Base-by-base conservation (phyloP, 768 basidiomycete species). In the Lepiota venenata region DNA sequence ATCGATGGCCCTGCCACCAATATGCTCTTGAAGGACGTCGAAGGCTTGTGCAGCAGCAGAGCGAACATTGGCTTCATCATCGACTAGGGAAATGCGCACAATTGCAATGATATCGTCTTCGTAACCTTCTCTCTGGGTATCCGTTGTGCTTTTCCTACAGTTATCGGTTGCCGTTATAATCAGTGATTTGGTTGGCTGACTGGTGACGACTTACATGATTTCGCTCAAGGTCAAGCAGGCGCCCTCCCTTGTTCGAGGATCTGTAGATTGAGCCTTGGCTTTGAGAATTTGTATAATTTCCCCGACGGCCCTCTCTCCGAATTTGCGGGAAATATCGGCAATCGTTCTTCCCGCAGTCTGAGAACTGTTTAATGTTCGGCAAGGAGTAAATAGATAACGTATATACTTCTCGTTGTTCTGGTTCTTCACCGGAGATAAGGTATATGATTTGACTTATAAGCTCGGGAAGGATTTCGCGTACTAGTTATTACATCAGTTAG, bases 1-100 rank as follows among this genome's bases (percentile, higher is more conserved):
- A 64, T 98, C 96, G 58, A 98, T 95, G 5, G 95, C 94, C 64
- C 87, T 91, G 27, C 84, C 79, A 6, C 96, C 97, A 38, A 98
- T 79, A 61, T 88, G 80, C 58, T 95, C 91, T 72, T 98, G 96
- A n/a, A 98, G 78, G 3, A 84, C 81, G 66, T 98, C 97, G 69
- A 99, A 80, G n/a, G 80, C 76, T 61, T 75, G 87, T 0, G 95
- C 96, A 5, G 95, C 96, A 0, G 96, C 95, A 3, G 88, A 73
- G 39, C 96, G 85, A 16, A 98, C 96, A 41, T 81, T 81, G 16
- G 87, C 73, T 62, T 93, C 88, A 56, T 90, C 86, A 63, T 98
- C 96, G 20, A 98, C 93, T 14, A 98, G 78, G 0, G 93, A 89
- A 2, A 75, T 70, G 9, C 94, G 85, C 27, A 98, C 87, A 60